phyloP scores from a whole-genome alignment of 768 basidiomycete genomes.

The Neoboletus magnificus region DNA sequence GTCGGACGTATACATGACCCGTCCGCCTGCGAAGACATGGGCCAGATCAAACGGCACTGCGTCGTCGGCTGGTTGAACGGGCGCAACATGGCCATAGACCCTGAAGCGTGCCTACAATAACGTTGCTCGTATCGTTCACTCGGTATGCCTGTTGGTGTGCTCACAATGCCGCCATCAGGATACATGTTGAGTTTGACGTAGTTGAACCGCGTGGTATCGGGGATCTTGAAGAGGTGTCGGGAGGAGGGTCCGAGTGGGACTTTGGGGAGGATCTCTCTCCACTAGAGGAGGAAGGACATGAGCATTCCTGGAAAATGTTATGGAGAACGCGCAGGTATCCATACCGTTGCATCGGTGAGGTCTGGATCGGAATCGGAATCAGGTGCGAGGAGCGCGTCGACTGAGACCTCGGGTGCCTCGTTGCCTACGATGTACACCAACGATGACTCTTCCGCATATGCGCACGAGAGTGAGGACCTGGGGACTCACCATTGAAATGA shows the following conservation, averaged over 20 bases:
- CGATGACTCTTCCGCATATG: not conserved
- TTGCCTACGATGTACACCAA: conserved; percentile 50
- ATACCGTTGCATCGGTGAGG: conserved; percentile 52
- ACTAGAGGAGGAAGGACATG: conserved; percentile 41
- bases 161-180: conserved; percentile 95
- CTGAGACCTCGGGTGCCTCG: conserved; percentile 79
- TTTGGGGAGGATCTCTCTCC: conserved; percentile 76
- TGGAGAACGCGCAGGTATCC: conserved; percentile 12
- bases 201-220: conserved; percentile 51
- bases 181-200: conserved; percentile 93
- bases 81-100: conserved; percentile 77
- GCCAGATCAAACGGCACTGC: conserved; percentile 74
- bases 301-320: not conserved
- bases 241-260: conserved; percentile 77
- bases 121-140: not conserved
- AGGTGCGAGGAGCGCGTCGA: conserved; percentile 54
- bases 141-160: not conserved
- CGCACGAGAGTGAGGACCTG: conserved; percentile 1
- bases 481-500: conserved; percentile 77
- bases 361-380: conserved; percentile 41
- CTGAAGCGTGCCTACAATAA: conserved; percentile 78
- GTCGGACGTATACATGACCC: conserved; percentile 81
- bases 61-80: conserved; percentile 53
- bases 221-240: conserved; percentile 83
- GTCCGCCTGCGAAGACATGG: conserved; percentile 85